These are phyloP conservation scores for Effrenium voratum DNA, from an alignment of 73 alveolate genomes.

Conservation along the genomic window DNA sequence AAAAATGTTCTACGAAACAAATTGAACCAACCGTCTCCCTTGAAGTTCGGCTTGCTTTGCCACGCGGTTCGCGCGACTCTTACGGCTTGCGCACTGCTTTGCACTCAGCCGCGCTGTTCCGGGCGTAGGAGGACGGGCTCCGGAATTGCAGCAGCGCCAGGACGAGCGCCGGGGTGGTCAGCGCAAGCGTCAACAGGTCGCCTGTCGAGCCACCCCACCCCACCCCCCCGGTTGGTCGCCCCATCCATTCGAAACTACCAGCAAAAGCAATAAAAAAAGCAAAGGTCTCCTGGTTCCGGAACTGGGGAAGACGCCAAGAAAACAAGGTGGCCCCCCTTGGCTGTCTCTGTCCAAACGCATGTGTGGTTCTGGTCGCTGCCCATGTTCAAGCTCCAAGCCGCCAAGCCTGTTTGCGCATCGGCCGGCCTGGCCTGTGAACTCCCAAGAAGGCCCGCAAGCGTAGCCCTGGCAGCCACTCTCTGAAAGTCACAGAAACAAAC, in stretches of 20 bases:
- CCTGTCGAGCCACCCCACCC: too few relatives aligned
- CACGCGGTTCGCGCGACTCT: too few relatives aligned
- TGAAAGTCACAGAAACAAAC: neutral
- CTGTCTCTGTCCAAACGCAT: neutral
- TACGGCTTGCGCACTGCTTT: too few relatives aligned
- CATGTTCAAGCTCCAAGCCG: too few relatives aligned
- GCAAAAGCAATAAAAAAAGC: neutral
- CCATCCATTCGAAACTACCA: neutral
- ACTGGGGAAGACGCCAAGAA: neutral
- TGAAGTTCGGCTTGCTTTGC: too few relatives aligned
- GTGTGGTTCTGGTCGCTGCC: neutral
- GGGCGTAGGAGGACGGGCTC: conserved; percentile 7
- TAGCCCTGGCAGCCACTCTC: neutral
- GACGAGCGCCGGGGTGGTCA: neutral
- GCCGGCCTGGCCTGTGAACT: conserved; percentile 35
- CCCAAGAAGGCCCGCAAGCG: neutral
- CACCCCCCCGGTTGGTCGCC: too few relatives aligned
- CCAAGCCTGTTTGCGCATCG: too few relatives aligned
- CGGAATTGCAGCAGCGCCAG: conserved; percentile 19
- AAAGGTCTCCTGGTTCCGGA: neutral
- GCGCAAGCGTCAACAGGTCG: neutral
- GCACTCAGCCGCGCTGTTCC: conserved; percentile 4
- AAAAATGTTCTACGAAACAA: too few relatives aligned
- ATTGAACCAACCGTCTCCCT: too few relatives aligned
- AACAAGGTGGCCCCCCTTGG: neutral